Evolutionary conservation across 2,329 filamentous ascomycete genomes (phyloP), one percentile per base, ranked within the genome.

Genomic region (Aspergillus luchuensis): DNA sequence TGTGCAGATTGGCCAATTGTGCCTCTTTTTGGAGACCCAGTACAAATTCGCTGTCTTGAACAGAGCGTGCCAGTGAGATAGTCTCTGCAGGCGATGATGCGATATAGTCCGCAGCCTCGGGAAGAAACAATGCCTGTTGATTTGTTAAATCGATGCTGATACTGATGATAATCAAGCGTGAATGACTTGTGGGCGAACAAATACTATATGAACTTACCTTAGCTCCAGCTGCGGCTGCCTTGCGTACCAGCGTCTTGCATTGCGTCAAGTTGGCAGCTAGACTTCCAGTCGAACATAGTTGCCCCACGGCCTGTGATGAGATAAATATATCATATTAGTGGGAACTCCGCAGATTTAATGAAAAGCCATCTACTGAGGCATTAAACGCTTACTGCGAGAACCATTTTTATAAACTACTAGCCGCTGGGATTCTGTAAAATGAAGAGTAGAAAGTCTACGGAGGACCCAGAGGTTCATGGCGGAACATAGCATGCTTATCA

Each of bases 21-120:
- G 93, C 93, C 19, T 87, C 87, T 21, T 85, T 78, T 63, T 87
- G 87, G 1, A 97, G 84, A 4, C 92, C 92, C 0, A 83, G 79
- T 11, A 97, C 89, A 74, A 97, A 97, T 28, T 86, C 83, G 11
- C 87, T 91, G 21, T 82, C 79, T 2, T 82, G 74, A 41, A 89
- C 84, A 2, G 92, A 84, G 60, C 84, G 85, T 64, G 87, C 92
- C 8, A 97, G 87, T 4, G 85, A 82, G 8, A 92, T 78, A 0
- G 89, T 90, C 69, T 93, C 88, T 10, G 85, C 75, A 2, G 88
- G 81, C 0, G 87, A 88, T 1, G 84, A 81, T 19, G 87, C 89
- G 69, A 97, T 92, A 80, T 97, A 97, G 79, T 97, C 92, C 59
- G 87, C 87, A 23, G 94, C 94, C 83, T 97, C 94, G 11, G 94